Percentiles rank a stretch among this genome's conserved stretches.
Evolutionary conservation across 1,139 yeast genomes (phyloP).

Genomic region (Pneumocystis oryctolagi): DNA sequence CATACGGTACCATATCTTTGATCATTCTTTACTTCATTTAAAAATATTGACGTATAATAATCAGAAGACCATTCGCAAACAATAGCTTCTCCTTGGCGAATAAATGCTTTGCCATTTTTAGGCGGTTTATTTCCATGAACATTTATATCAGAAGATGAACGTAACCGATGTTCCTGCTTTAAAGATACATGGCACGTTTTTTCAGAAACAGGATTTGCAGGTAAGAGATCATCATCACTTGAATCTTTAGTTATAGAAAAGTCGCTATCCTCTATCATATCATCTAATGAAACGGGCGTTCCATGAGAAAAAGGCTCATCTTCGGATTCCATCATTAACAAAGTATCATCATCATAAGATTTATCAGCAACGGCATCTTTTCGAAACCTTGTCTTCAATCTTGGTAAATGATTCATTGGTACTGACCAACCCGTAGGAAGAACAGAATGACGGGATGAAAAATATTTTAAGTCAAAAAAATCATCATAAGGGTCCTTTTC

Average conservation of each 20-base stretch:
- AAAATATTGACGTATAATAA: constrained; percentile 37
- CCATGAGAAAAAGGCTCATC: background rate
- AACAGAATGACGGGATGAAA: background rate
- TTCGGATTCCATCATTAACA: background rate
- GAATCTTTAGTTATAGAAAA: background rate
- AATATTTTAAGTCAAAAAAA: background rate
- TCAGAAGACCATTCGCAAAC: constrained; percentile 59
- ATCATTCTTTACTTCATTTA: constrained; percentile 12
- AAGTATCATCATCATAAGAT: background rate
- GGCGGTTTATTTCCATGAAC: background rate
- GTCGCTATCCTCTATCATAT: background rate
- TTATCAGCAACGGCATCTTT: background rate
- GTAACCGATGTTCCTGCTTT: background rate
- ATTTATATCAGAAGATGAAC: background rate
- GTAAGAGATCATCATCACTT: background rate
- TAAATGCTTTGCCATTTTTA: background rate
- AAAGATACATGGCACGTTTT: background rate
- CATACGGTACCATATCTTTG: background rate
- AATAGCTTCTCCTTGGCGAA: constrained; percentile 33
- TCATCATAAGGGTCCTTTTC: background rate
- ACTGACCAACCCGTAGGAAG: background rate
- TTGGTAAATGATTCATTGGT: background rate
- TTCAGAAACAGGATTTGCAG: background rate
- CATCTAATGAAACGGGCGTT: background rate
- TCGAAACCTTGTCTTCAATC: background rate